phyloP scores from a whole-genome alignment of 306 rosid species.

The Glycine soja region DNA sequence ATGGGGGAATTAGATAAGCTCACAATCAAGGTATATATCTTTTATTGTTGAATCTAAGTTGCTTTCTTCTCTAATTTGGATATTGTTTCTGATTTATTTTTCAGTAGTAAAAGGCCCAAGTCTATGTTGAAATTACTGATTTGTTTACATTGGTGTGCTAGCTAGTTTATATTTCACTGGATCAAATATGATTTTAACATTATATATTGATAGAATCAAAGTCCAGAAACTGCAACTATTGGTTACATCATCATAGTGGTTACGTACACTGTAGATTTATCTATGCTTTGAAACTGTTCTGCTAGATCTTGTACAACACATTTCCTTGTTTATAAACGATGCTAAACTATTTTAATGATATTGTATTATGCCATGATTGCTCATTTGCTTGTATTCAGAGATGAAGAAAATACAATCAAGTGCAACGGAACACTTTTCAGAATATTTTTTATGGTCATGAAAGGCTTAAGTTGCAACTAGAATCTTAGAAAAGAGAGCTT shows the following conservation, averaged over 20 bases:
- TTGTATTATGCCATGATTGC: conserved; percentile 48
- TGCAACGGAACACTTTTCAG: conserved; percentile 88
- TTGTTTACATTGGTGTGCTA: conserved; percentile 14
- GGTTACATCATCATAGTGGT: conserved; percentile 18
- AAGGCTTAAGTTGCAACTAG: conserved; percentile 78
- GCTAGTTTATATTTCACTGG: conserved; percentile 31
- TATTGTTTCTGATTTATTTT: conserved; percentile 40
- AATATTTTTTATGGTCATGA: conserved; percentile 82
- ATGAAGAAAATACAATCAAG: conserved; percentile 81
- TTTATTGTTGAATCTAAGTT: conserved; percentile 18
- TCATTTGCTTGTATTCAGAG: conserved; percentile 67
- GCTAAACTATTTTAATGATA: conserved; percentile 27
- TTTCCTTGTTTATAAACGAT: conserved; percentile 40
- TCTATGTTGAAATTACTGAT: conserved; percentile 30
- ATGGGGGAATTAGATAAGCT: conserved; percentile 72
- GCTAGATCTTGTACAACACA: conserved; percentile 37
- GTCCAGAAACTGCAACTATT: conserved; percentile 29
- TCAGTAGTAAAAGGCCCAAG: conserved; percentile 19
- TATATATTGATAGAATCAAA: conserved; percentile 22
- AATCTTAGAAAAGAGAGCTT: conserved; percentile 79
- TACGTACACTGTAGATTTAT: conserved; percentile 1
- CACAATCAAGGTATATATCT: conserved; percentile 77
- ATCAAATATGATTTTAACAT: conserved; percentile 25
- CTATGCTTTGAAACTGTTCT: conserved; percentile 12
- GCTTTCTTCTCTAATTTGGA: conserved; percentile 21